Percentiles rank a stretch among this genome's conserved stretches.
Conservation (phyloP, 495 filamentous ascomycete genomes). For the Penicillium cataractarum region DNA sequence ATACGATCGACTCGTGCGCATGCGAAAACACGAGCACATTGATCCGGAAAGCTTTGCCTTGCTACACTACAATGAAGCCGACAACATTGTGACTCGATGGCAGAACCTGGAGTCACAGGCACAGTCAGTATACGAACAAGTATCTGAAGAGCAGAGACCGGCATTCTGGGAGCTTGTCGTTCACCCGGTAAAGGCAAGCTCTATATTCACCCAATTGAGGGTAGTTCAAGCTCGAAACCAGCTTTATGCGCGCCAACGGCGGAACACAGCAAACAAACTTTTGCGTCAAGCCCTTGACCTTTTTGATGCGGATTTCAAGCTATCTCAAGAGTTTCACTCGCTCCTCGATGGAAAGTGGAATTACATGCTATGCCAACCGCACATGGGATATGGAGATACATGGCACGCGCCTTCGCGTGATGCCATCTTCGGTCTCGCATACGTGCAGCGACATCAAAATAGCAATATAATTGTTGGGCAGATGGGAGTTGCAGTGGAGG, state of each 20-base stretch:
- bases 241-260: constrained; percentile 64
- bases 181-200: constrained; percentile 66
- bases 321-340: constrained; percentile 64
- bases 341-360: constrained; percentile 73
- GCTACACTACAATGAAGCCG: constrained; percentile 74
- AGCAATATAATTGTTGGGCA: constrained; percentile 51
- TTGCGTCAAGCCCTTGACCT: constrained; percentile 59
- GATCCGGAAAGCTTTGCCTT: constrained; percentile 65
- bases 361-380: constrained; percentile 68
- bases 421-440: constrained; percentile 27
- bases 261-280: constrained; percentile 66
- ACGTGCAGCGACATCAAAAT: constrained; percentile 24
- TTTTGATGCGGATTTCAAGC: constrained; percentile 63
- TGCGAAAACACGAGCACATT: constrained; percentile 71
- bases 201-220: constrained; percentile 63
- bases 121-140: constrained; percentile 54
- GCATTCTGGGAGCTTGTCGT: constrained; percentile 73
- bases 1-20: constrained; percentile 63
- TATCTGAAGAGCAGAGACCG: constrained; percentile 21
- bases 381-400: constrained; percentile 52
- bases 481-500: constrained; percentile 68
- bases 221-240: constrained; percentile 63
- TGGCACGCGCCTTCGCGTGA: constrained; percentile 31
- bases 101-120: constrained; percentile 55
- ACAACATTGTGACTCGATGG: constrained; percentile 67